A percentile compares a stretch with the other conserved stretches of the same genome.
phyloP scores from a whole-genome alignment of 2,329 filamentous ascomycete species.

The Cercospora nicotianae region DNA sequence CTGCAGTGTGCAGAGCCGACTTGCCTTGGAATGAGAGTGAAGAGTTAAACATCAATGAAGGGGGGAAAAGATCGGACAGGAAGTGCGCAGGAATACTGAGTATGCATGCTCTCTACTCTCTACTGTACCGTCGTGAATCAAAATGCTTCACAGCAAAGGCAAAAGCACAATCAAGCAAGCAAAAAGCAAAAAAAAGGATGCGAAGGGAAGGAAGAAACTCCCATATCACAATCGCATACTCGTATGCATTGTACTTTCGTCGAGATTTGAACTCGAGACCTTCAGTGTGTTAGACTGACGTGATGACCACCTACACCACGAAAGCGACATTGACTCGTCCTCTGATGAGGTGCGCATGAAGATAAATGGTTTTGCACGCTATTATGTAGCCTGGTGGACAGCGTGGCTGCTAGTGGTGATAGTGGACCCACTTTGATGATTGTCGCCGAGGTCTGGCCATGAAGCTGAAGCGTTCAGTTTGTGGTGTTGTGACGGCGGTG shows the following conservation, averaged over 20 bases:
- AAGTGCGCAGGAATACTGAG: no score
- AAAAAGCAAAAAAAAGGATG: background rate
- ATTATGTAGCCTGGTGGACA: background rate
- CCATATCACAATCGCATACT: background rate
- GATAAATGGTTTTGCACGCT: background rate
- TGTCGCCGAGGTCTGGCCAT: background rate
- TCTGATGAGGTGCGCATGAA: conserved; percentile 4
- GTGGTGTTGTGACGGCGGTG: background rate
- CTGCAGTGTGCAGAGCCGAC: background rate
- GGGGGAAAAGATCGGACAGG: no score
- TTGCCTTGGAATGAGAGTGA: background rate
- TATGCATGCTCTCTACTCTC: background rate
- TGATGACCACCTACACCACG: conserved; percentile 40
- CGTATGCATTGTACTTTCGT: conserved; percentile 4
- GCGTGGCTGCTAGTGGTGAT: background rate
- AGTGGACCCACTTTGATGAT: background rate
- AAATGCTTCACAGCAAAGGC: background rate
- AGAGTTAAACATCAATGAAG: no score
- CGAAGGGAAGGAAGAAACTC: no score
- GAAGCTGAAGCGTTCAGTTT: background rate
- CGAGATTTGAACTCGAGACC: conserved; percentile 11
- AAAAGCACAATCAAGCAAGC: background rate
- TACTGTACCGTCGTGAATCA: background rate
- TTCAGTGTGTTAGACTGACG: conserved; percentile 45
- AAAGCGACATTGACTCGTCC: background rate